Evolutionary conservation across 139 green algal species (phyloP), one percentile per base, ranked within the genome.

Genomic region (Closterium sp.): DNA sequence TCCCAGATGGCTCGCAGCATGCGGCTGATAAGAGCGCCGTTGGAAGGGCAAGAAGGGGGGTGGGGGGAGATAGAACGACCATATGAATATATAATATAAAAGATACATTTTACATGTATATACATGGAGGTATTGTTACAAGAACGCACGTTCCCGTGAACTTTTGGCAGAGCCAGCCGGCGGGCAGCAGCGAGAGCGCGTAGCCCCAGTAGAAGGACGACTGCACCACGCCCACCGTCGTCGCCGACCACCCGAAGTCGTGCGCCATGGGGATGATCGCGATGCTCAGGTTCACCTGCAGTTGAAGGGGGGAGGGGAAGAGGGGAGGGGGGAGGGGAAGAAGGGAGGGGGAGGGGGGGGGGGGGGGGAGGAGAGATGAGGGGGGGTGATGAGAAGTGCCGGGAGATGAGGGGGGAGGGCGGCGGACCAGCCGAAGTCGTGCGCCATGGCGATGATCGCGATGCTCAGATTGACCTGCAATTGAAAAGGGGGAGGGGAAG

Each of bases 151-250:
- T 88, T n/a, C 97, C 97, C 9, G 96, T 95, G 33, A 97, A 92
- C 16, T 89, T 90, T 6, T 91, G 94, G n/a, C 95, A 95, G 25
- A 98, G 92, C 86, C 96, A 91, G 34, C 98, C 97, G 23, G 97
- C 97, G 0, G 98, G 98, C 38, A 99, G 94, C 94, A 99, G 98
- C 84, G 89, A 95, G 1, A 97, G 91, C 0, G 97, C 96, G 92
- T 99, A 99, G 21, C 97, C 97, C 97, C 97, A 99, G 94, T 99
- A 99, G 95, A 99, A 99, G 30, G 97, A 96, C 0, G 96, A 97
- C 30, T 99, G 98, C 25, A 99, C 96, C 38, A 99, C 93, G 76
- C 98, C 97, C 25, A 95, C 94, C 1, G 96, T 94, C 31, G 96
- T 96, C 25, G 96, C 94, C 66, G 88, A 95, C 98, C 98, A 99